Evolutionary conservation across 148 eudicot species (phyloP).

Genomic region (Spergularia marina): DNA sequence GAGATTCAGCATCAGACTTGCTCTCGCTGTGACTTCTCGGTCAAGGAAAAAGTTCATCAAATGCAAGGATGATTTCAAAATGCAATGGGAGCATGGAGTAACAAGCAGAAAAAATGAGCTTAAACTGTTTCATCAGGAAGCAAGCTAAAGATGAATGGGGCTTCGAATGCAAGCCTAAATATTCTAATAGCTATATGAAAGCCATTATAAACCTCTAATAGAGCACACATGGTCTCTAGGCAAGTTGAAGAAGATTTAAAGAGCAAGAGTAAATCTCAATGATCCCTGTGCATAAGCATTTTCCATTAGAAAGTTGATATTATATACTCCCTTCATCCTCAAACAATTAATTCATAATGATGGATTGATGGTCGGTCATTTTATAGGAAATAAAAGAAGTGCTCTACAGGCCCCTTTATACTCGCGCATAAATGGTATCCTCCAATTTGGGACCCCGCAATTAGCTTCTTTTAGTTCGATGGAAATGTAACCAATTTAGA

Average conservation of each 20-base stretch:
- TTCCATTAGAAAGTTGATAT: neutral
- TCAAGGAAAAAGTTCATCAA: conserved; percentile 36
- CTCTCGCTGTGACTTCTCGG: conserved; percentile 37
- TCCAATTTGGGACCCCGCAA: too few relatives aligned
- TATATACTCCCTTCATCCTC: neutral
- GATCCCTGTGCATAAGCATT: neutral
- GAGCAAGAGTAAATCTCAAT: conserved; percentile 6
- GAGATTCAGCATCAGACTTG: conserved; percentile 42
- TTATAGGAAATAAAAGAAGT: too few relatives aligned
- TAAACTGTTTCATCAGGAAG: neutral
- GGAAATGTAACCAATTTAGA: too few relatives aligned
- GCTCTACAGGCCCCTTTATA: too few relatives aligned
- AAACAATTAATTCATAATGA: too few relatives aligned
- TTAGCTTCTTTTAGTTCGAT: too few relatives aligned
- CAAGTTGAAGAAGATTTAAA: neutral
- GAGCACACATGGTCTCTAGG: neutral
- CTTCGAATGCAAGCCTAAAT: neutral
- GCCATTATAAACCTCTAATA: neutral
- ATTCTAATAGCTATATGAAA: neutral
- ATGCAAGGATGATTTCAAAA: neutral
- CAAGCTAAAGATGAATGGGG: neutral
- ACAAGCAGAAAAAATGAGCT: neutral
- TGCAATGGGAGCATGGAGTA: neutral
- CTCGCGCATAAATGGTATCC: too few relatives aligned
- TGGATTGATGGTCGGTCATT: too few relatives aligned